Percentiles rank a stretch among this genome's conserved stretches.
phyloP scores from a whole-genome alignment of 2,329 filamentous ascomycete species.

The Trichophyton verrucosum region DNA sequence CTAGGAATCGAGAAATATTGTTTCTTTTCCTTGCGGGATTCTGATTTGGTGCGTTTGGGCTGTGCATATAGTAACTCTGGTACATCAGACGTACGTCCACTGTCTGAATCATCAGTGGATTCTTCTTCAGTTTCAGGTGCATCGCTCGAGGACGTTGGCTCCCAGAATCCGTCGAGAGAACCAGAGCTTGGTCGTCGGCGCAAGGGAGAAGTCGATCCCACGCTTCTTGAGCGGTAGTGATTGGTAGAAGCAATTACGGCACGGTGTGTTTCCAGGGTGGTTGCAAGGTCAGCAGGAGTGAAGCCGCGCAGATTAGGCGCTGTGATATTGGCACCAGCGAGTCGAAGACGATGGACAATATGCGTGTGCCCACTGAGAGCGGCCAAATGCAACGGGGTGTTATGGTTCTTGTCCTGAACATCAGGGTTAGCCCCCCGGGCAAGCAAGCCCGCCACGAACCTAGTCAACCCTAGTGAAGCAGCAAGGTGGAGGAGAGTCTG shows the following conservation, averaged over 20 bases:
- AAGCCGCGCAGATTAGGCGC: conserved; percentile 58
- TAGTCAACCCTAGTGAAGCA: conserved; percentile 59
- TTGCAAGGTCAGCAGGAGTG: conserved; percentile 58
- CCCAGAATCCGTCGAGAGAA: conserved; percentile 57
- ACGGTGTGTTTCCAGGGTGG: conserved; percentile 50
- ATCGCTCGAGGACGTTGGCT: conserved; percentile 38
- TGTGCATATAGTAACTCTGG: conserved; percentile 16
- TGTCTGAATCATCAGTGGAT: conserved; percentile 20
- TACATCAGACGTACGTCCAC: conserved; percentile 16
- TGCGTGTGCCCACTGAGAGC: conserved; percentile 62
- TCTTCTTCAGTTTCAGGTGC: conserved; percentile 34
- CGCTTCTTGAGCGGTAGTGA: conserved; percentile 55
- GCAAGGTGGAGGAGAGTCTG: conserved; percentile 74
- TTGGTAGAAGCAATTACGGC: conserved; percentile 51
- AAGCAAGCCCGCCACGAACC: conserved; percentile 64
- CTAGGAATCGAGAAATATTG: conserved; percentile 14
- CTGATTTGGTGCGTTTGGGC: conserved; percentile 11
- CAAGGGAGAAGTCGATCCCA: conserved; percentile 42
- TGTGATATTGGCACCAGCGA: conserved; percentile 59
- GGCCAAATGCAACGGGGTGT: conserved; percentile 71
- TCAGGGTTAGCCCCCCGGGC: conserved; percentile 67
- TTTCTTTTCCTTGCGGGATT: conserved; percentile 5
- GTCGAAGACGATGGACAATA: conserved; percentile 62
- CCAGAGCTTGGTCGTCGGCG: conserved; percentile 41
- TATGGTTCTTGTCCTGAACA: conserved; percentile 62